Evolutionary conservation across 2,329 filamentous ascomycete species (phyloP), one percentile per base, ranked within the genome.

Genomic region (Arachnomyces sp.): DNA sequence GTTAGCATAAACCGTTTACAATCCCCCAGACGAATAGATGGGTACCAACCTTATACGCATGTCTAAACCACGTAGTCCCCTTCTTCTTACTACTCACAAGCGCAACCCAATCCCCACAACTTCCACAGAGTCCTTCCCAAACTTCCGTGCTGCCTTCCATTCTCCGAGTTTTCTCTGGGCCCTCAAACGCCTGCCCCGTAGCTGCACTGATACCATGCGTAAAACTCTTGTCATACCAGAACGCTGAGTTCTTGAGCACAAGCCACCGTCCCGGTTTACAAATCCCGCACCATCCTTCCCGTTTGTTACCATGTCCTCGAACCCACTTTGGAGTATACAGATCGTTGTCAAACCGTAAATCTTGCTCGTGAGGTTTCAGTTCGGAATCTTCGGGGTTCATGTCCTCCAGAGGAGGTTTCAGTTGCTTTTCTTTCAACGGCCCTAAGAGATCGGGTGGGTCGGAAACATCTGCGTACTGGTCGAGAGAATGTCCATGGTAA

Each of bases 211-310:
- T 86, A 36, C 86, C 86, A 56, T 93, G 87, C 2, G 84, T 86
- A 60, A 92, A 93, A 42, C 82, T 86, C 70, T 92, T 90, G 68
- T 93, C 86, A 62, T 93, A 93, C 86, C 87, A 93, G 61, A 86
- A 94, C 5, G 86, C 86, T 40, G 84, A 89, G 65, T 93, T 92
- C 69, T 92, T 93, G 44, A 94, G 70, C 12, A 89, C 85, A 39
- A 90, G 75, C 87, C 87, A 93, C 36, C 85, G 74, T 2, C 85
- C 85, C 2, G 85, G 83, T 60, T 88, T 89, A 69, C 86, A 93
- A 51, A 90, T 84, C 15, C 86, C 85, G 54, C 86, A 93, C 86
- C 86, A 94, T 3, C 86, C 86, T 61, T 90, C 86, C 31, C 86
- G 81, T 69, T 89, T 88, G 65, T 88, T 88, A 17, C 86, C 86